Base-by-base conservation (phyloP, 2,329 filamentous ascomycete genomes). In the Sclerotiophoma versabilis region DNA sequence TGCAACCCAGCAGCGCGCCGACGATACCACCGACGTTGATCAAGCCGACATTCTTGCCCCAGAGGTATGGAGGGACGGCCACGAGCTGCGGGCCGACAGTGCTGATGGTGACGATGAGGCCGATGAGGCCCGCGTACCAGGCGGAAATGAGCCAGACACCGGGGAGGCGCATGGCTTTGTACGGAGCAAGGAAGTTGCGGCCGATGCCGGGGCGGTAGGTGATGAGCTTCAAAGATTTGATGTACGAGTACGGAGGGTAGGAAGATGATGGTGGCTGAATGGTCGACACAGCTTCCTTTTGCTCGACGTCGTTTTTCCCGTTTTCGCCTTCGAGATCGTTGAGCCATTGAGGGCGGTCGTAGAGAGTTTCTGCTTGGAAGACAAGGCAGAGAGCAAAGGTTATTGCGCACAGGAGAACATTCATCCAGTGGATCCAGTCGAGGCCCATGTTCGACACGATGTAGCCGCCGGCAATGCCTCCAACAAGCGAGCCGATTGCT, bases 71-170 rank as follows among this genome's bases (percentile, higher is more conserved):
- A 11, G 76, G 77, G 7, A 55, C 59, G 5, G 73, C 64, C 2
- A 79, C 65, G 1, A 78, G 44, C 43, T 75, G 70, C 0, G 76
- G 70, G 4, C 65, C 72, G n/a, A 79, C 65, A 2, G 68, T 73
- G 36, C 72, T 70, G 34, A 75, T 70, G 1, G 73, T 73, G 15
- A 79, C 75, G 30, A 77, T 69, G 2, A 73, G 70, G 14, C 74
- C 77, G 7, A 79, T 72, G 1, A 79, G 65, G 1, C 76, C 77
- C 5, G 75, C 75, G 48, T 79, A 79, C 65, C 76, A 76, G 0
- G 73, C 54, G 36, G 76, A 73, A 11, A 79, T 69, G 4, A 79
- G 67, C 74, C 76, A 77, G 0, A 75, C 75, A 27, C 77, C 77
- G 4, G 77, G 77, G 19, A 77, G 68, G 2, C 71, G 65, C 11